Evolutionary conservation across 495 filamentous ascomycete species (phyloP), one percentile per base, ranked within the genome.

Genomic region (Pseudomonodictys pantanalensis): DNA sequence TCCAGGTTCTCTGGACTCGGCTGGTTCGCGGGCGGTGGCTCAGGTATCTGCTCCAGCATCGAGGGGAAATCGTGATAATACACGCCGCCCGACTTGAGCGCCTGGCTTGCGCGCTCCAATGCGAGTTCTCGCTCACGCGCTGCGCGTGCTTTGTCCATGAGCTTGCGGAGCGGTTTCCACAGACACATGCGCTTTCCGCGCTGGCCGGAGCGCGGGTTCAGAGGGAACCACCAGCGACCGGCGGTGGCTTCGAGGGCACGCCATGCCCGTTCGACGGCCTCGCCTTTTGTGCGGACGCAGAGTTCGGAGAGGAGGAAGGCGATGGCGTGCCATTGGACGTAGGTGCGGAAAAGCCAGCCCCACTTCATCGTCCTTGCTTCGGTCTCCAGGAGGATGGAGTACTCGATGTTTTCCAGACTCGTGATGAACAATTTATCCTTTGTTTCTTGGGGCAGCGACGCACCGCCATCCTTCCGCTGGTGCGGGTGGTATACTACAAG

Each of bases 181-280:
- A 67, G 29, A 42, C 56, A 60, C 56, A 58, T 43, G 52, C 46
- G 17, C 47, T 45, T 10, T 33, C 33, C 28, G 54, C 59, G n/a
- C 50, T 25, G 23, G 3, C 51, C 23, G 20, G 28, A 22, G 43
- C 7, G 24, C 12, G 56, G 39, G 5, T n/a, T 32, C 15, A 62
- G 54, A 1, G 58, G 64, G 22, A 51, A 67, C 62, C 62, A 66
- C 58, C 66, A 64, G 0, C 52, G 22, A 18, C 59, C 48, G 0
- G 67, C 51, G 0, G 59, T 57, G 5, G 52, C 45, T 71, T 85
- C 83, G 8, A 97, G 76, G 0, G 88, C 88, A 11, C 73, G 71
- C 92, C 92, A 97, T 1, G 87, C 91, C 2, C 92, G 81, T 52
- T 95, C 88, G 1, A 89, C 87, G 11, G 87, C 54, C 63, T 84